These are phyloP conservation scores for Hydnomerulius pinastri DNA, from an alignment of 768 basidiomycete genomes.

Conservation along the genomic window DNA sequence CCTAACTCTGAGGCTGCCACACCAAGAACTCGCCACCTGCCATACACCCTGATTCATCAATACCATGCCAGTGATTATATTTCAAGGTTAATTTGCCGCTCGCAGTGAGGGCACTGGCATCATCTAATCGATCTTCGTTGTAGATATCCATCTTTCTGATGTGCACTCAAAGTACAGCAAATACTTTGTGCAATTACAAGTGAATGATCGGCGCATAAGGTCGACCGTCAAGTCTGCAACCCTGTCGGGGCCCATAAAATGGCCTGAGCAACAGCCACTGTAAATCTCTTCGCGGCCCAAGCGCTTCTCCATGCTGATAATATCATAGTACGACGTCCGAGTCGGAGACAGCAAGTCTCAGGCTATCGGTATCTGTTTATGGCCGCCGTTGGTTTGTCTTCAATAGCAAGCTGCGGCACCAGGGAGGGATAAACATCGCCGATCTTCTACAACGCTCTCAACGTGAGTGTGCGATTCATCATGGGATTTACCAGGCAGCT, in stretches of 20 bases:
- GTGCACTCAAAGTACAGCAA: neutral
- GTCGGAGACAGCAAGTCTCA: too few relatives aligned
- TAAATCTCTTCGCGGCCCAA: neutral
- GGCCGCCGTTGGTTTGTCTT: neutral
- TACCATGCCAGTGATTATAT: neutral
- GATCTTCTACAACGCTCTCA: neutral
- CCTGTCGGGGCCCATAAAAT: neutral
- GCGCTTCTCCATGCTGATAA: neutral
- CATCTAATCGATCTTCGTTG: neutral
- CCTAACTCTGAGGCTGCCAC: too few relatives aligned
- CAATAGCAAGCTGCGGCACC: neutral
- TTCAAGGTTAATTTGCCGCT: neutral
- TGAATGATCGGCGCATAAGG: neutral
- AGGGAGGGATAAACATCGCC: neutral
- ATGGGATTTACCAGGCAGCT: neutral
- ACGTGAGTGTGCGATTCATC: neutral
- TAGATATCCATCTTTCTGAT: neutral
- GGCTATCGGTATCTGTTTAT: neutral
- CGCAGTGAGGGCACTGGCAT: too few relatives aligned
- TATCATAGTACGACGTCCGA: neutral
- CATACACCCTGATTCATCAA: too few relatives aligned
- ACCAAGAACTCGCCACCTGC: too few relatives aligned
- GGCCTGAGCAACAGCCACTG: neutral
- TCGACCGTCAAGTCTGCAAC: neutral
- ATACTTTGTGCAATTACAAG: neutral